Evolutionary conservation across 164 flowering plant genomes (phyloP).

Genomic region (Echeveria elegans): DNA sequence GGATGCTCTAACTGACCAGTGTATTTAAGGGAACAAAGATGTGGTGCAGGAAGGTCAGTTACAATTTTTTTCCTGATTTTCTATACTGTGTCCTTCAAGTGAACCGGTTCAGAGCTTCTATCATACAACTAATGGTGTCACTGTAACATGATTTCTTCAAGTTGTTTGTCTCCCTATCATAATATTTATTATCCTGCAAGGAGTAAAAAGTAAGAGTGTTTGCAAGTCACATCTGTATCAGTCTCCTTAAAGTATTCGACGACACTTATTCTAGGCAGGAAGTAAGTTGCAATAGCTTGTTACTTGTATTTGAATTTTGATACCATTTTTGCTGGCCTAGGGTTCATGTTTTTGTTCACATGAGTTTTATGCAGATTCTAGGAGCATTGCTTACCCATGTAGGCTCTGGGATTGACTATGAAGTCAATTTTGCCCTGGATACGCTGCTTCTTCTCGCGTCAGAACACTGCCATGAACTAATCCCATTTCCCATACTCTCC

Average conservation of each 20-base stretch:
- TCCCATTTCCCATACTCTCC: constrained; percentile 55
- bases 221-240: no score
- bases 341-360: not conserved
- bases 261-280: no score
- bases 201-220: no score
- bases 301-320: not conserved
- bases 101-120: not conserved
- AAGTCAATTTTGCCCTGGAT: constrained; percentile 66
- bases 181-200: no score
- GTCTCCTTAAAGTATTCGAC: no score
- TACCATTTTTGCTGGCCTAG: not conserved
- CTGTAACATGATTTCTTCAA: constrained; percentile 49
- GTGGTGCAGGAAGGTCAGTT: constrained; percentile 54
- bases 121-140: not conserved
- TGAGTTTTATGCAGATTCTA: constrained; percentile 30
- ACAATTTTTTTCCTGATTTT: not conserved
- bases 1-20: constrained; percentile 53
- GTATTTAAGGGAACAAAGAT: constrained; percentile 50
- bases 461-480: no score
- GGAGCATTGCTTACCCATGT: no score
- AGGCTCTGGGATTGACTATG: no score
- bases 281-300: constrained; percentile 21
- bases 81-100: not conserved
- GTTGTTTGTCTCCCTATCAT: constrained; percentile 49
- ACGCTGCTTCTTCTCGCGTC: constrained; percentile 50